These are phyloP conservation scores for Teratosphaeria epicoccoides DNA, from an alignment of 2,329 filamentous ascomycete species.

Conservation along the genomic window DNA sequence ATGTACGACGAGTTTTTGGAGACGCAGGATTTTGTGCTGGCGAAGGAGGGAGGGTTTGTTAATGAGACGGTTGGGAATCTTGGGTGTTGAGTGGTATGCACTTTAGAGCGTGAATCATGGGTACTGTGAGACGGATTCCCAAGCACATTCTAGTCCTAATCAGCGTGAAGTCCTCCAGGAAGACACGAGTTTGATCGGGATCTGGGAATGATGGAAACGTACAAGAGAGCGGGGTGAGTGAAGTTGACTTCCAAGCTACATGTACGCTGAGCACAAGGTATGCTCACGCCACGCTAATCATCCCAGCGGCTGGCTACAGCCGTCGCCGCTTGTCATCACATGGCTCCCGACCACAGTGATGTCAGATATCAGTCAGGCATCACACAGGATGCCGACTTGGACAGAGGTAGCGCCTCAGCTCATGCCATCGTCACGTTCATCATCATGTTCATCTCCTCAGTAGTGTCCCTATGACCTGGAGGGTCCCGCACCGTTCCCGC, in stretches of 20 bases:
- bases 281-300: not conserved
- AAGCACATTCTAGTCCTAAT: too few relatives aligned
- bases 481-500: not conserved
- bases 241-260: too few relatives aligned
- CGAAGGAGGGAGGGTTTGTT: conserved; percentile 22
- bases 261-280: not conserved
- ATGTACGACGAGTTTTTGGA: conserved; percentile 24
- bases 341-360: too few relatives aligned
- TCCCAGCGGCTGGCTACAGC: not conserved
- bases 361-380: too few relatives aligned
- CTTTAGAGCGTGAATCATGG: too few relatives aligned
- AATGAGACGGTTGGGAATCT: conserved; percentile 26
- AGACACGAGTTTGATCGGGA: too few relatives aligned
- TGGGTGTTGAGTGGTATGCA: conserved; percentile 27
- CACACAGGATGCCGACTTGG: not conserved
- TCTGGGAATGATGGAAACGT: too few relatives aligned
- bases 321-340: not conserved
- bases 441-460: not conserved
- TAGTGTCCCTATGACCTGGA: not conserved
- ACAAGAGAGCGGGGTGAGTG: too few relatives aligned
- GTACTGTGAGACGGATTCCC: too few relatives aligned
- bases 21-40: conserved; percentile 22
- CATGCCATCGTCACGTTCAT: not conserved
- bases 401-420: not conserved
- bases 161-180: too few relatives aligned